Conservation (phyloP, 2,329 filamentous ascomycete species). For the Rhinocladiella similis region DNA sequence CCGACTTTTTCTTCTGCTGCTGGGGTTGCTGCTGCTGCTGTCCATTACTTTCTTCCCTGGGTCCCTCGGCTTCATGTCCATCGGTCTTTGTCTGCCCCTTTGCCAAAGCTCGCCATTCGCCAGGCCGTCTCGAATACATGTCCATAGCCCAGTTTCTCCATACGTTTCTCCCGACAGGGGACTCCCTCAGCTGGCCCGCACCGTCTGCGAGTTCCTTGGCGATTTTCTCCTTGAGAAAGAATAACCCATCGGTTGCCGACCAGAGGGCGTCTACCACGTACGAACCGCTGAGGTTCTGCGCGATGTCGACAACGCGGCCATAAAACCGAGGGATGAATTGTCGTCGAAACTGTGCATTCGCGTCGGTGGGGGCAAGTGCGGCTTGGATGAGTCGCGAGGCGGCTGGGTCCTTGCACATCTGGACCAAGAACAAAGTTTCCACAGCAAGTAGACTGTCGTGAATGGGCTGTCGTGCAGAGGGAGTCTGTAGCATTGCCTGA, state of each 20-base stretch:
- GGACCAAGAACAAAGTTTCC: slow-evolving; percentile 56
- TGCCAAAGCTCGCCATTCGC: slow-evolving; percentile 64
- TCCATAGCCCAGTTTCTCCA: slow-evolving; percentile 77
- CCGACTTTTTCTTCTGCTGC: slow-evolving; percentile 44
- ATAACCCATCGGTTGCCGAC: slow-evolving; percentile 62
- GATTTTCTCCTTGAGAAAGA: slow-evolving; percentile 67
- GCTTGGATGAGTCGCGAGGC: slow-evolving; percentile 65
- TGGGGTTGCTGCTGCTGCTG: slow-evolving; percentile 2
- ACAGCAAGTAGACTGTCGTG: slow-evolving; percentile 70
- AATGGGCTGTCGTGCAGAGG: slow-evolving; percentile 70
- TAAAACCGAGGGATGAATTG: slow-evolving; percentile 65
- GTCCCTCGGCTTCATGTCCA: not conserved
- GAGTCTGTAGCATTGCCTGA: slow-evolving; percentile 73
- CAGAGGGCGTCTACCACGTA: slow-evolving; percentile 69
- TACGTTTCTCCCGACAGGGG: slow-evolving; percentile 64
- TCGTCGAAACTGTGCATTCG: slow-evolving; percentile 55
- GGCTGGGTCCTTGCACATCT: slow-evolving; percentile 64
- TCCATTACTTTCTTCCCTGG: slow-evolving; percentile 20
- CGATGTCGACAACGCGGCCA: slow-evolving; percentile 60
- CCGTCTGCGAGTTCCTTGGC: slow-evolving; percentile 62
- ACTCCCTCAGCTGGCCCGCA: slow-evolving; percentile 64
- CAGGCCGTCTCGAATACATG: slow-evolving; percentile 62
- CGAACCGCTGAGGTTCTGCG: slow-evolving; percentile 63
- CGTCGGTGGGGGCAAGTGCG: slow-evolving; percentile 49
- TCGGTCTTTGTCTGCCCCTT: slow-evolving; percentile 46